A percentile compares a stretch with the other conserved stretches of the same genome.
phyloP scores from a whole-genome alignment of 306 rosid species.

The Vicia sativa region DNA sequence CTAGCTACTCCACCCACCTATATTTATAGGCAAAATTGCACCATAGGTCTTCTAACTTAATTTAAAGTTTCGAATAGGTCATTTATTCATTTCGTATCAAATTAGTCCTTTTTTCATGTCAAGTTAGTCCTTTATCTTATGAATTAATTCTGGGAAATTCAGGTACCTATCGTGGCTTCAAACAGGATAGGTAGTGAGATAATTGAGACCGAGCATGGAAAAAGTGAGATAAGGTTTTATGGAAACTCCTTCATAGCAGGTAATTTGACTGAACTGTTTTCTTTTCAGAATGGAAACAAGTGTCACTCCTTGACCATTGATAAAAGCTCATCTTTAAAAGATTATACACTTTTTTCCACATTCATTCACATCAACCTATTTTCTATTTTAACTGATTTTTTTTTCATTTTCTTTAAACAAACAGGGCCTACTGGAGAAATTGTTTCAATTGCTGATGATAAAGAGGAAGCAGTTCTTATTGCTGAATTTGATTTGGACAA shows the following conservation, averaged over 20 bases:
- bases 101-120: neutral
- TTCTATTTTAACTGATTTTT: too few relatives aligned
- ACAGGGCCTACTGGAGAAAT: constrained; percentile 95
- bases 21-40: neutral
- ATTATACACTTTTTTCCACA: too few relatives aligned
- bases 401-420: constrained; percentile 33
- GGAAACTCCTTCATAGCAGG: constrained; percentile 98
- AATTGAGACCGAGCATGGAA: constrained; percentile 86
- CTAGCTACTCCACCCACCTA: neutral
- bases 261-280: constrained; percentile 41
- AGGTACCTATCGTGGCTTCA: constrained; percentile 96
- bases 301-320: neutral
- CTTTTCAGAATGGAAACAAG: neutral
- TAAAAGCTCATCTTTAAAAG: too few relatives aligned
- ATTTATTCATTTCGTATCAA: neutral
- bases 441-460: constrained; percentile 73
- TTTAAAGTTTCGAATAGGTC: neutral
- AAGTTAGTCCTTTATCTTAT: neutral
- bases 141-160: constrained; percentile 42
- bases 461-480: constrained; percentile 76
- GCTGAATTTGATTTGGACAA: constrained; percentile 77
- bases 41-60: neutral
- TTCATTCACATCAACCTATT: too few relatives aligned
- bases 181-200: constrained; percentile 88
- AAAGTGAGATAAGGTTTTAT: constrained; percentile 74